These are phyloP conservation scores for Strigomonas culicis DNA, from an alignment of 208 protist species.

Conservation along the genomic window DNA sequence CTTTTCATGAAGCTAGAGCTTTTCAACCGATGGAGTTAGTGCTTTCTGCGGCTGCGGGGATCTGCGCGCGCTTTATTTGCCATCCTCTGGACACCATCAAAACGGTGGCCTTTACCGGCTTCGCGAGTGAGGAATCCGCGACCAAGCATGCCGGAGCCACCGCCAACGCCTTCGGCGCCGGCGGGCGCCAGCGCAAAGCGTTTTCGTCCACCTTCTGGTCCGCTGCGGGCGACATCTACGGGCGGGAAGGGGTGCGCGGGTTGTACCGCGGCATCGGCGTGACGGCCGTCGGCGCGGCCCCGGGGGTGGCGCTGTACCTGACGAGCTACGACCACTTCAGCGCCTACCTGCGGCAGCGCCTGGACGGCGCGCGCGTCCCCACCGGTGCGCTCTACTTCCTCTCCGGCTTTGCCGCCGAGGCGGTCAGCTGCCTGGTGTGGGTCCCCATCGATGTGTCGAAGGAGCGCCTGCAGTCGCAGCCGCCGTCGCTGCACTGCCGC, in stretches of 20 bases:
- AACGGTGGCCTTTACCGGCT: constrained; percentile 73
- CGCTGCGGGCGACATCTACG: constrained; percentile 33
- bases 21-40: background rate
- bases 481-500: constrained; percentile 37
- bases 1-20: constrained; percentile 10
- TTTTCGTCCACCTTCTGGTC: constrained; percentile 11
- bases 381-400: constrained; percentile 42
- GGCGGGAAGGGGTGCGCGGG: constrained; percentile 47
- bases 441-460: constrained; percentile 87
- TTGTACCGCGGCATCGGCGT: constrained; percentile 86
- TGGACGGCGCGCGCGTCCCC: constrained; percentile 15
- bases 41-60: constrained; percentile 47
- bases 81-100: constrained; percentile 88
- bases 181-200: background rate
- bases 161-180: background rate
- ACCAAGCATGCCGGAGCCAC: background rate
- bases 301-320: constrained; percentile 77
- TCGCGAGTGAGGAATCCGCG: constrained; percentile 27
- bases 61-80: constrained; percentile 48
- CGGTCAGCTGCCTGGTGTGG: constrained; percentile 83
- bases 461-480: constrained; percentile 83
- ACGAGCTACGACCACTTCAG: constrained; percentile 47
- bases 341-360: background rate
- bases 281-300: constrained; percentile 61
- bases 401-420: constrained; percentile 69